These are phyloP conservation scores for Elsinoe ampelina DNA, from an alignment of 2,329 filamentous ascomycete genomes.

Conservation along the genomic window DNA sequence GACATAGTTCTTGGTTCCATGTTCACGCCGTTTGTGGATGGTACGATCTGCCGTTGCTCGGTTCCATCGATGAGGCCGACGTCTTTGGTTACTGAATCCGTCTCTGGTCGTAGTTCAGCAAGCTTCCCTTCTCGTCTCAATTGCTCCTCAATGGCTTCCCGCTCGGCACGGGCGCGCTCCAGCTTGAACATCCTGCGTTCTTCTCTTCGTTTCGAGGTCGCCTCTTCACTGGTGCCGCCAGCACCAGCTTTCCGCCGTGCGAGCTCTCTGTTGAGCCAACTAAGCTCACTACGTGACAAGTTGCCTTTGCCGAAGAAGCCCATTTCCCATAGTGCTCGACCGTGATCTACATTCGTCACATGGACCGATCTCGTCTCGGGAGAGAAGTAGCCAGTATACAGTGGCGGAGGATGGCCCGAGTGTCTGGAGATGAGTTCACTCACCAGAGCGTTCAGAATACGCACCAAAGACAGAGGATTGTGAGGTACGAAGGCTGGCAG, in stretches of 20 bases:
- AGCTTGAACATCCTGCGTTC: conserved; percentile 80
- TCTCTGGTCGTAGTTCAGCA: conserved; percentile 7
- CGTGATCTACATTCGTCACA: conserved; percentile 64
- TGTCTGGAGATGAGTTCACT: conserved; percentile 39
- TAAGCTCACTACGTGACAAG: conserved; percentile 87
- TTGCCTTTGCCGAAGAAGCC: conserved; percentile 96
- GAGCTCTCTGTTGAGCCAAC: conserved; percentile 79
- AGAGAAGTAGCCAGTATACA: conserved; percentile 73
- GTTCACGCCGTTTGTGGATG: background rate
- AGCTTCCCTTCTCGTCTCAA: conserved; percentile 43
- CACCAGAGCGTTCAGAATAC: conserved; percentile 63
- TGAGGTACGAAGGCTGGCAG: conserved; percentile 82
- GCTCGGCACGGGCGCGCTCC: conserved; percentile 79
- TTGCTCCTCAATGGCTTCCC: conserved; percentile 70
- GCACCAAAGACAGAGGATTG: conserved; percentile 81
- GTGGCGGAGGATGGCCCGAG: conserved; percentile 51
- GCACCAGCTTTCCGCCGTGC: conserved; percentile 46
- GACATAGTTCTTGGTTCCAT: too few relatives aligned
- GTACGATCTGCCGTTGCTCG: background rate
- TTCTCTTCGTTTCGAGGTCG: conserved; percentile 65
- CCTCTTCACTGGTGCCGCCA: conserved; percentile 63
- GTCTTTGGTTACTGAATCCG: background rate
- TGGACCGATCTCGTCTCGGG: conserved; percentile 72
- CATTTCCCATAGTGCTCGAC: conserved; percentile 84
- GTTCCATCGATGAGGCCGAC: background rate